phyloP scores from a whole-genome alignment of 108 stramenopile genomes.

The Cyclotella cryptica region DNA sequence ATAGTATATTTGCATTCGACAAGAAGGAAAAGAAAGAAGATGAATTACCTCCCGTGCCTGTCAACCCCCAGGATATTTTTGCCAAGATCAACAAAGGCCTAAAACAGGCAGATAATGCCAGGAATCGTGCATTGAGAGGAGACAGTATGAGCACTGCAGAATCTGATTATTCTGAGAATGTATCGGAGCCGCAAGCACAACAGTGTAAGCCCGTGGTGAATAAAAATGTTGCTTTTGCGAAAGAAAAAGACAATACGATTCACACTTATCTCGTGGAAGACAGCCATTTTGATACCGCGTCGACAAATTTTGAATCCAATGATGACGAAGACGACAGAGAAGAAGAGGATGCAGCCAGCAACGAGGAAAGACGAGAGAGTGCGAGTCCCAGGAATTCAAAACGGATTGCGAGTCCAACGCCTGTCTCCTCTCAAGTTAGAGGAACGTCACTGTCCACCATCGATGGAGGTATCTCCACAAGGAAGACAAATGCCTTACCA shows the following conservation, averaged over 20 bases:
- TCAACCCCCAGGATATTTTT: conserved; percentile 42
- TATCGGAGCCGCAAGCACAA: not conserved
- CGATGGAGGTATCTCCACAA: not conserved
- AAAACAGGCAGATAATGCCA: conserved; percentile 39
- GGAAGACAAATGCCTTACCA: not conserved
- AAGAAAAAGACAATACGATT: conserved; percentile 36
- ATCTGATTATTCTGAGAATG: not conserved
- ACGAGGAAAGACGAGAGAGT: not conserved
- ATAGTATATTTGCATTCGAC: conserved; percentile 38
- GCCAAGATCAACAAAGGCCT: conserved; percentile 36
- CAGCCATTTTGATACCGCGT: not conserved
- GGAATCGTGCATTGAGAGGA: conserved; percentile 20
- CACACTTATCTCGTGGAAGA: conserved; percentile 35
- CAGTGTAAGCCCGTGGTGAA: not conserved
- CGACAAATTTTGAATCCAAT: not conserved
- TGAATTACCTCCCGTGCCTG: conserved; percentile 1
- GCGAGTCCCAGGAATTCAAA: not conserved
- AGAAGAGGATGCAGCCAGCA: too few species aligned
- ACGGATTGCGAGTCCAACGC: not conserved
- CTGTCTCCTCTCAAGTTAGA: not conserved
- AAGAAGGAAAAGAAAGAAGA: not conserved
- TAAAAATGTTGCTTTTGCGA: conserved; percentile 35
- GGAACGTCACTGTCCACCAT: not conserved
- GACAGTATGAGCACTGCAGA: conserved; percentile 17
- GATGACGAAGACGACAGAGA: not conserved